A percentile compares a stretch with the other conserved stretches of the same genome.
phyloP scores from a whole-genome alignment of 116 monocot genomes.

The Cymodocea nodosa region DNA sequence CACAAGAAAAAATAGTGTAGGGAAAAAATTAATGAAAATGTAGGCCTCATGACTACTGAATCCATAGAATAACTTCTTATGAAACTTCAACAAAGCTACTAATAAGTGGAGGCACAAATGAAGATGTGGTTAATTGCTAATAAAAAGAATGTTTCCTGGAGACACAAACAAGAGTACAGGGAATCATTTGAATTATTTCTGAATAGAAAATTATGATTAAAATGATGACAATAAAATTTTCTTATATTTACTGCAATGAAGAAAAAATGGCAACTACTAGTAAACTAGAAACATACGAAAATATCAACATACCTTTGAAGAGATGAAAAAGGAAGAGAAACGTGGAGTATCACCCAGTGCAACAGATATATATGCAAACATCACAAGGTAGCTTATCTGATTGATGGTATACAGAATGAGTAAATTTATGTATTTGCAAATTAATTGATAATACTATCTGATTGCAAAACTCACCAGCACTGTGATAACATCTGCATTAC shows the following conservation, averaged over 20 bases:
- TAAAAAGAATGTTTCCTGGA: too few species aligned
- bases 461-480: conserved; percentile 40
- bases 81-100: too few species aligned
- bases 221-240: background rate
- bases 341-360: conserved; percentile 47
- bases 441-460: background rate
- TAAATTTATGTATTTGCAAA: background rate
- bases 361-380: conserved; percentile 94
- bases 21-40: too few species aligned
- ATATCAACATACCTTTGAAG: conserved; percentile 65
- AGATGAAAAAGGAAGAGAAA: conserved; percentile 48
- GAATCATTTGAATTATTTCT: too few species aligned
- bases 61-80: too few species aligned
- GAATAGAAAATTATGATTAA: too few species aligned
- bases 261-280: background rate
- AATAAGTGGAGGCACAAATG: too few species aligned
- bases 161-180: too few species aligned
- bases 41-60: too few species aligned
- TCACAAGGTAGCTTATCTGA: conserved; percentile 95
- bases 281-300: background rate
- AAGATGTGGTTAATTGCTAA: too few species aligned
- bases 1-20: too few species aligned
- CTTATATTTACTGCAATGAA: background rate
- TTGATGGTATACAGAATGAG: conserved; percentile 1
- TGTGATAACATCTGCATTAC: conserved; percentile 82